Base-by-base conservation (phyloP, 331 rosid species). In the Prunus yedoensis region DNA sequence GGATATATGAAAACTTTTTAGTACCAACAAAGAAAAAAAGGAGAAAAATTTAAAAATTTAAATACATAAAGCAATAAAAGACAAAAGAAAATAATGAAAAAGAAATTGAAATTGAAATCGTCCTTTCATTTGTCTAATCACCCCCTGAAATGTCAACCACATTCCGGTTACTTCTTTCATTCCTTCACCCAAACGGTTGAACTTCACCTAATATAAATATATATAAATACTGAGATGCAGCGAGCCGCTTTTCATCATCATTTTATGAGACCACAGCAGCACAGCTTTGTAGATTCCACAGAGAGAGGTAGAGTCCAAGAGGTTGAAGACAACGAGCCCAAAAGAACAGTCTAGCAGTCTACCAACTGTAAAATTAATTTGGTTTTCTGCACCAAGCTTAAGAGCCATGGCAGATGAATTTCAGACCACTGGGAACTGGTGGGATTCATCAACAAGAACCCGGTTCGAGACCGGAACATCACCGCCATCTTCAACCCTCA, bases 351-450 rank as follows among this genome's bases (percentile, higher is more conserved):
- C 35, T 56, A 56, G 52, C 43, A 71, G 23, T 62, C 6, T 15
- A 23, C 25, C 52, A 12, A 20, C 35, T 16, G 45, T 62, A 7
- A 7, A 30, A 62, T n/a, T 65, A 15, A n/a, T 66, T 73, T 15
- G 9, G 16, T 14, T 41, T 30, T 54, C 7, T 20, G 43, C 16
- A 38, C 43, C 43, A 38, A 38, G 43, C 43, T 38, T 35, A 35
- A 32, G 14, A 80, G 70, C 78, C 79, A 94, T 94, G 99, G 97
- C 96, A 58, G 96, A 95, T 57, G 96, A 95, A 76, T 95, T 81
- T 84, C 95, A 87, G 9, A 77, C 91, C 62, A 86, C 85, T 63
- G 99, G 90, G n/a, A 92, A 91, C 77, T 92, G 97, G 97, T 95
- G 97, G 99, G 99, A 95, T 3, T 71, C 94, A n/a, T 78, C 96